Evolutionary conservation across 768 basidiomycete genomes (phyloP), one percentile per base, ranked within the genome.

Genomic region (Pleurotus sapidus): DNA sequence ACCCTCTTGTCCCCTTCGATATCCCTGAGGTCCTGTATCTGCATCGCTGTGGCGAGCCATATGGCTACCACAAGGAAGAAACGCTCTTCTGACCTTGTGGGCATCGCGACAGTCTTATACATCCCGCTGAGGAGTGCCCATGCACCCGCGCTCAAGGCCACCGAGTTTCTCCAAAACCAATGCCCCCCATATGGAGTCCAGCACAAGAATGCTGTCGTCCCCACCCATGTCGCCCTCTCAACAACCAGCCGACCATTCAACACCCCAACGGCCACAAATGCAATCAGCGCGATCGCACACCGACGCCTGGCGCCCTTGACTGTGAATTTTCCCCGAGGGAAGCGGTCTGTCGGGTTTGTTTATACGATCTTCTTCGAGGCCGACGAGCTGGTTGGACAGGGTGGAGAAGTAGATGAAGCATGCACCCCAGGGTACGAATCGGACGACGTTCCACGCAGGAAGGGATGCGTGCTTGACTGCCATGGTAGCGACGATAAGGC

Each of bases 301-400:
- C 20, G 20, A 20, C 20, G 20, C 20, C 59, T 62, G 6, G 64
- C 63, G 9, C 55, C 60, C 12, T 40, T 27, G 23, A 61, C 18
- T 5, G 64, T 64, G 46, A 66, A 66, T 57, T 39, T 58, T 56
- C 6, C 63, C 65, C 3, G 63, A 63, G 8, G 61, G 58, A 24
- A 67, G 58, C 5, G 65, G 64, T 38, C 65, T 17, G 49, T 66
- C 62, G 1, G 65, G 65, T 57, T 67, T 67, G 56, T 67, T 62
- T 20, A 65, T 50, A 30, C 56, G 51, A 43, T 67, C 65, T 49
- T 67, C 65, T 3, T 58, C 61, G 30, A 63, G 25, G 17, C 60
- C 61, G 11, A 42, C 45, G 40, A 62, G 58, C 46, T 67, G 65
- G 57, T 67, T 67, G 1, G 62, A 56, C 37, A 66, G 48, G 57